phyloP scores from a whole-genome alignment of 208 protist genomes.

The Tritrichomonas musculus region DNA sequence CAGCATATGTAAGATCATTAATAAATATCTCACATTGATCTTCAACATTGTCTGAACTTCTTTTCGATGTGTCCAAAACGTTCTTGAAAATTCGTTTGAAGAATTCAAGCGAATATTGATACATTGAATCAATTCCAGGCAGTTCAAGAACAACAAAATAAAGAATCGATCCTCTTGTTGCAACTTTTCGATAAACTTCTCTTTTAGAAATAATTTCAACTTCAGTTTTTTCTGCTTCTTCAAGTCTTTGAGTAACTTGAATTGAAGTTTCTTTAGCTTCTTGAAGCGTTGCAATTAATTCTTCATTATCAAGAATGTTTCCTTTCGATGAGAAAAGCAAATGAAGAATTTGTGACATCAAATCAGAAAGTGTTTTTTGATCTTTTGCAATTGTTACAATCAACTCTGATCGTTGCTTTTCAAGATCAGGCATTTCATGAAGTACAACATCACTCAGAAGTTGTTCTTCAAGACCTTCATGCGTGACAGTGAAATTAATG shows the following conservation, averaged over 20 bases:
- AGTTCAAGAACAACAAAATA: conserved; percentile 79
- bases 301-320: conserved; percentile 86
- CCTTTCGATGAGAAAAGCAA: conserved; percentile 76
- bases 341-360: conserved; percentile 79
- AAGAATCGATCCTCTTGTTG: conserved; percentile 75
- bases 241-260: conserved; percentile 71
- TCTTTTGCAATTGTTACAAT: conserved; percentile 79
- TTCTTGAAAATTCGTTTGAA: conserved; percentile 82
- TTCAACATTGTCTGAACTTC: conserved; percentile 57
- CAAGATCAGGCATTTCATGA: conserved; percentile 59
- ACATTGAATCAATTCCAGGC: conserved; percentile 54
- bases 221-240: conserved; percentile 75
- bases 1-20: conserved; percentile 65
- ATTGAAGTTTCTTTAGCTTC: conserved; percentile 75
- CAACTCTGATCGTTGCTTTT: conserved; percentile 66
- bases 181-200: conserved; percentile 76
- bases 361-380: conserved; percentile 76
- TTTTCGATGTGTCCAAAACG: conserved; percentile 66
- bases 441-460: conserved; percentile 55
- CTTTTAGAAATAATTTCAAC: conserved; percentile 76
- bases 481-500: conserved; percentile 69
- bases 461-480: conserved; percentile 61
- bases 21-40: conserved; percentile 70
- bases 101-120: conserved; percentile 89
- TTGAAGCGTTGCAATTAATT: conserved; percentile 78